phyloP scores from a whole-genome alignment of 2,329 filamentous ascomycete species.

The Colletotrichum sansevieriae region DNA sequence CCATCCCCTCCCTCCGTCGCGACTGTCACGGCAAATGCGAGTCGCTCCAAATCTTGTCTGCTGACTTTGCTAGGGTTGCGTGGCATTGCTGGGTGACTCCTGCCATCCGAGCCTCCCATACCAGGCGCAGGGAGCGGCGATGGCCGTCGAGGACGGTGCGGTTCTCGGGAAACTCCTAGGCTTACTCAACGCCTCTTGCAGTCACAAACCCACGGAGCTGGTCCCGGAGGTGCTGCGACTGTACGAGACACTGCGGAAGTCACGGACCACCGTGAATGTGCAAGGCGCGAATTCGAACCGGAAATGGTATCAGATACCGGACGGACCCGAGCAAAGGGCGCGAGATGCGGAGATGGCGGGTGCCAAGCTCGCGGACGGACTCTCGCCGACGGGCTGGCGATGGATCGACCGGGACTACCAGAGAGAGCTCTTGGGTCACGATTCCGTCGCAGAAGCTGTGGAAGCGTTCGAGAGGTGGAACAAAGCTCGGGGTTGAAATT shows the following conservation, averaged over 20 bases:
- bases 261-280: slow-evolving; percentile 8
- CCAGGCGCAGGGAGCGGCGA: slow-evolving; percentile 47
- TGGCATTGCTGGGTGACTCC: slow-evolving; percentile 40
- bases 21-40: neutral
- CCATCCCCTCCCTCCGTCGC: neutral
- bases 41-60: accelerated
- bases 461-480: slow-evolving; percentile 12
- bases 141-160: slow-evolving; percentile 46
- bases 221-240: slow-evolving; percentile 17
- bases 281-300: slow-evolving; percentile 19
- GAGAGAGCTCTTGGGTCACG: neutral
- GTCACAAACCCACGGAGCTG: neutral
- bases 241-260: slow-evolving; percentile 22
- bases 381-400: slow-evolving; percentile 22
- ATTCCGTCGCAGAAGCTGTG: slow-evolving; percentile 15
- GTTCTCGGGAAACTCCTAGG: slow-evolving; percentile 48
- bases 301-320: slow-evolving; percentile 34
- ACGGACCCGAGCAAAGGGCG: slow-evolving; percentile 28
- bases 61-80: slow-evolving; percentile 17
- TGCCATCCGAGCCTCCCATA: slow-evolving; percentile 44
- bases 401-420: slow-evolving; percentile 17
- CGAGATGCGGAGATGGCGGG: slow-evolving; percentile 31
- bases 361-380: neutral
- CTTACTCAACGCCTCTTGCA: neutral
- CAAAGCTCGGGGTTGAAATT: neutral